These are phyloP conservation scores for Flaveria linearis DNA, from an alignment of 129 eudicot genomes.

Conservation along the genomic window DNA sequence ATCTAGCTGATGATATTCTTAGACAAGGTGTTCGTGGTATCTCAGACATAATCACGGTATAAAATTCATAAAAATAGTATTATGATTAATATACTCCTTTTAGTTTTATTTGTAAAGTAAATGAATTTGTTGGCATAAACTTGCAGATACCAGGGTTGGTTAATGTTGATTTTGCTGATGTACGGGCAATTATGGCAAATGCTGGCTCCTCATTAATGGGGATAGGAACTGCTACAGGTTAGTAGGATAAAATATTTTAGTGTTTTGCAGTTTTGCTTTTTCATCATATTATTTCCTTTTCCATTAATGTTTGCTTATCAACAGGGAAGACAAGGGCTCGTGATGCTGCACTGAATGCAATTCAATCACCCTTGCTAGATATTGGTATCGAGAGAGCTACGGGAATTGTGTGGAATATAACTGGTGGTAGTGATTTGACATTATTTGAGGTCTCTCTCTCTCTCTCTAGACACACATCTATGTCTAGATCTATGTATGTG, in stretches of 20 bases:
- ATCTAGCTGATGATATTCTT: slow-evolving; percentile 94
- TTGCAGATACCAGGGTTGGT: slow-evolving; percentile 88
- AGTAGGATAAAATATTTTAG: background rate
- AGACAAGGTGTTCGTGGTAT: slow-evolving; percentile 98
- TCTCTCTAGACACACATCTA: slow-evolving; percentile 6
- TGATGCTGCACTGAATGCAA: slow-evolving; percentile 95
- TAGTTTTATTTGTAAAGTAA: background rate
- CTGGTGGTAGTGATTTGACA: slow-evolving; percentile 88
- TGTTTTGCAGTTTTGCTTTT: background rate
- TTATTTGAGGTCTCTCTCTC: slow-evolving; percentile 70
- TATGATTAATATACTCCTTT: background rate
- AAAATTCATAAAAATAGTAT: no score
- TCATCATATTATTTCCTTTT: background rate
- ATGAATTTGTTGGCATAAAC: background rate
- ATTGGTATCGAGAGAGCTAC: slow-evolving; percentile 97
- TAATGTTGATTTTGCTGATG: slow-evolving; percentile 99
- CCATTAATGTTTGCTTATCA: slow-evolving; percentile 1
- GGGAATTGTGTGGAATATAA: slow-evolving; percentile 96
- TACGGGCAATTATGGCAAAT: slow-evolving; percentile 89
- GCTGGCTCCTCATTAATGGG: slow-evolving; percentile 98
- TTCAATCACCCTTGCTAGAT: slow-evolving; percentile 92
- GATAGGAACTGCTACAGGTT: slow-evolving; percentile 95
- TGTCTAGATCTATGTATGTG: background rate
- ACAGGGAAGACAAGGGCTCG: slow-evolving; percentile 92
- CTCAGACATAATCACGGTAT: slow-evolving; percentile 93